A percentile compares a stretch with the other conserved stretches of the same genome.
Evolutionary conservation across 345 rosid species (phyloP).

Genomic region (Raphanus sativus): DNA sequence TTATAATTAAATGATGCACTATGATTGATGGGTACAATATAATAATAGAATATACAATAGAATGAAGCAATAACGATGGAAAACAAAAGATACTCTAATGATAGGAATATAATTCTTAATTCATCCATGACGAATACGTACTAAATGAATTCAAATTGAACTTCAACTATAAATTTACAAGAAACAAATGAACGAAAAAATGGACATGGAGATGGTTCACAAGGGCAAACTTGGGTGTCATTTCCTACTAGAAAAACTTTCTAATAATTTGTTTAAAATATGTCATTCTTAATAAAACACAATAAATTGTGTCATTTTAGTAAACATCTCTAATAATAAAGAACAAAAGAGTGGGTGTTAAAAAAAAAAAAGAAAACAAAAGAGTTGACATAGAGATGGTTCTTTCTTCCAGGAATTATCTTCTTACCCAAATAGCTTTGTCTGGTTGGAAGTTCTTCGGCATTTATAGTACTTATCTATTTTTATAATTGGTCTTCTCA

Average conservation of each 20-base stretch:
- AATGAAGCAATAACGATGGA: background rate
- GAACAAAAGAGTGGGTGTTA: too few relatives aligned
- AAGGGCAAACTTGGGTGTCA: too few relatives aligned
- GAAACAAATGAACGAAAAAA: background rate
- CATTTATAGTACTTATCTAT: background rate
- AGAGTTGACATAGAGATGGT: background rate
- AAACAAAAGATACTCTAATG: background rate
- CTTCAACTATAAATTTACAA: background rate
- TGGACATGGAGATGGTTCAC: too few relatives aligned
- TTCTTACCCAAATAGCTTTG: background rate
- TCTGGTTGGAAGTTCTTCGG: constrained; percentile 24
- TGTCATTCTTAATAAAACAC: too few relatives aligned
- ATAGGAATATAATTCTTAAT: background rate
- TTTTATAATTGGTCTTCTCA: background rate
- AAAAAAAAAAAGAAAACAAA: too few relatives aligned
- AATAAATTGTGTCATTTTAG: too few relatives aligned
- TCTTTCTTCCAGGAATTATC: background rate
- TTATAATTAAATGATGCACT: constrained; percentile 13
- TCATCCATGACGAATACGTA: background rate
- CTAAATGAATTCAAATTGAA: background rate
- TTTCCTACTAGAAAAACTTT: too few relatives aligned
- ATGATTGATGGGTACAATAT: constrained; percentile 12
- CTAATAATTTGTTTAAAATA: too few relatives aligned
- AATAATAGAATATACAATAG: background rate
- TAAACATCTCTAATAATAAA: too few relatives aligned